These are phyloP conservation scores for Leccinum boreale DNA, from an alignment of 768 basidiomycete genomes.

Conservation along the genomic window DNA sequence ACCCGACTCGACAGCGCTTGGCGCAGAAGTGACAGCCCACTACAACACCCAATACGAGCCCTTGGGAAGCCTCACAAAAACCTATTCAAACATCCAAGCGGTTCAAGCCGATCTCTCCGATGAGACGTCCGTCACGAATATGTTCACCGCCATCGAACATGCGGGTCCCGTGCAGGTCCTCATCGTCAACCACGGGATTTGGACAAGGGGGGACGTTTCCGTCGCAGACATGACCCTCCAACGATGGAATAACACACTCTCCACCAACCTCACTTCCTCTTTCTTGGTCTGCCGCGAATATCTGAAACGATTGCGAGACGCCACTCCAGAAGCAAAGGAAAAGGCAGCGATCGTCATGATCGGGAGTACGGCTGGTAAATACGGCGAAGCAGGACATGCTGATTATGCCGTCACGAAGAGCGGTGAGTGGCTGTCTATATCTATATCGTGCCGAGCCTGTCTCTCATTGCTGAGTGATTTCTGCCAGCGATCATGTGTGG, in stretches of 20 bases:
- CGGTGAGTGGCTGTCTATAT: constrained; percentile 35
- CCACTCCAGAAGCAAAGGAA: constrained; percentile 41
- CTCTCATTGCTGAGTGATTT: neutral
- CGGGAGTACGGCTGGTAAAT: constrained; percentile 71
- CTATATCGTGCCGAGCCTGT: neutral
- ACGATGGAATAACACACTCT: constrained; percentile 61
- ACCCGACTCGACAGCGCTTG: constrained; percentile 47
- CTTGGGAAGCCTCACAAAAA: constrained; percentile 38
- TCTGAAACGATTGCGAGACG: constrained; percentile 42
- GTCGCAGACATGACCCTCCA: constrained; percentile 56
- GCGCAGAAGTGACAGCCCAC: constrained; percentile 69
- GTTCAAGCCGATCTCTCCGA: constrained; percentile 58
- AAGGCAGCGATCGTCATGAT: constrained; percentile 62
- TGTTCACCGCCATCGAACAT: constrained; percentile 44
- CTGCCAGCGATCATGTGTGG: constrained; percentile 68
- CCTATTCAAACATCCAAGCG: constrained; percentile 33
- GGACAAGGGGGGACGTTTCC: constrained; percentile 42
- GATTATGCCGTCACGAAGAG: constrained; percentile 71
- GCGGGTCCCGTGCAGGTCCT: constrained; percentile 53
- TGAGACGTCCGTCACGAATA: constrained; percentile 48
- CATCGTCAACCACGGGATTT: constrained; percentile 62
- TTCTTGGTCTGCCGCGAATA: constrained; percentile 69
- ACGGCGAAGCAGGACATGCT: constrained; percentile 63
- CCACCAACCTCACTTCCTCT: constrained; percentile 61
- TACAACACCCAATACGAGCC: constrained; percentile 53